These are phyloP conservation scores for Stagonosporopsis cucurbitacearum DNA, from an alignment of 2,329 filamentous ascomycete genomes.

Conservation along the genomic window DNA sequence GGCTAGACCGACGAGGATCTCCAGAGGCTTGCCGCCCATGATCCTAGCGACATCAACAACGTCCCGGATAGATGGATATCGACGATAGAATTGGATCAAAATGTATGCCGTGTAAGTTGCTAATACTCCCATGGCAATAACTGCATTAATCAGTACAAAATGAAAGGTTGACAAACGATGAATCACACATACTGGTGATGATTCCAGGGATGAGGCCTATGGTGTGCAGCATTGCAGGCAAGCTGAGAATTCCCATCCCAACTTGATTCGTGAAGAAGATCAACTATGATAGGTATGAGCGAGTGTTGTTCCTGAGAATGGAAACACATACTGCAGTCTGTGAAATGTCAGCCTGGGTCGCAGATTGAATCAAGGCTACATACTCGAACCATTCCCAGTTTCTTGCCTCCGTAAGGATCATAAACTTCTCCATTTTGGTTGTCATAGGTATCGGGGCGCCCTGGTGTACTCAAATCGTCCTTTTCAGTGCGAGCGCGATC, in stretches of 20 bases:
- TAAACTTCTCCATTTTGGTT: slow-evolving; percentile 7
- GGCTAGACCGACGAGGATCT: slow-evolving; percentile 6
- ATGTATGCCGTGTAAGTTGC: slow-evolving; percentile 13
- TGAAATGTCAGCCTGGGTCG: not conserved
- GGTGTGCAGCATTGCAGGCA: slow-evolving; percentile 27
- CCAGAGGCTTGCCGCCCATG: slow-evolving; percentile 10
- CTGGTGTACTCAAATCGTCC: not conserved
- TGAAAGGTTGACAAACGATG: no score
- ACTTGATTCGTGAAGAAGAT: slow-evolving; percentile 29
- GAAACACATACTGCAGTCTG: slow-evolving; percentile 1
- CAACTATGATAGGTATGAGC: not conserved
- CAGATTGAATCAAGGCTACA: not conserved
- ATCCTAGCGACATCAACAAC: slow-evolving; percentile 8
- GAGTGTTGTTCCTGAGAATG: not conserved
- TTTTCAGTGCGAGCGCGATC: not conserved
- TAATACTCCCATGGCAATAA: slow-evolving; percentile 1
- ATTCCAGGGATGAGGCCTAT: slow-evolving; percentile 26
- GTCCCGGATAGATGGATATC: slow-evolving; percentile 8
- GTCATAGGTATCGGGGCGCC: not conserved
- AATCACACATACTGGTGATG: slow-evolving; percentile 16
- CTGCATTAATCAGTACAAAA: not conserved
- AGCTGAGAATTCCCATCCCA: slow-evolving; percentile 26
- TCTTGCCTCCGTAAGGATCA: slow-evolving; percentile 17
- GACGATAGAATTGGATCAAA: slow-evolving; percentile 8
- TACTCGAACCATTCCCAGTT: slow-evolving; percentile 17